phyloP scores from a whole-genome alignment of 2,329 filamentous ascomycete genomes.

The Nemania abortiva region DNA sequence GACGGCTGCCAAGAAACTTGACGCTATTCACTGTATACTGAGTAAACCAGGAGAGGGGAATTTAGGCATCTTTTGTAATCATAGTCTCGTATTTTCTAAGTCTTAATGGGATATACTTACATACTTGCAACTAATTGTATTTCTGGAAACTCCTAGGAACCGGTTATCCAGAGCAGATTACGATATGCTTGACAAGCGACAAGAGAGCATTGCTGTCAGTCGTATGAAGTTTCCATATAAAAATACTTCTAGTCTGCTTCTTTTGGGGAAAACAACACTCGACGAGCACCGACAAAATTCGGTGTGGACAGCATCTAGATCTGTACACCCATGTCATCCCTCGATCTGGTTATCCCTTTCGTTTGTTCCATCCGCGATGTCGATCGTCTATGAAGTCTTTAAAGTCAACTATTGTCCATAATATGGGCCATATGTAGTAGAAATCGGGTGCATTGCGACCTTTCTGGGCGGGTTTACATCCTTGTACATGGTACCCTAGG shows the following conservation, averaged over 20 bases:
- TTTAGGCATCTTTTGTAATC: not conserved
- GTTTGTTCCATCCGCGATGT: not conserved
- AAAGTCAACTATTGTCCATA: not conserved
- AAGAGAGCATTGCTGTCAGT: not conserved
- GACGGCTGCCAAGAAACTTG: constrained; percentile 14
- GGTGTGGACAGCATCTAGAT: not conserved
- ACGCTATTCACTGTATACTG: not conserved
- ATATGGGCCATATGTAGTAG: not conserved
- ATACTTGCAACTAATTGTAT: not conserved
- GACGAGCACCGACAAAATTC: not conserved
- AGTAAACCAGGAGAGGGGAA: not conserved
- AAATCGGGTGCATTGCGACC: not conserved
- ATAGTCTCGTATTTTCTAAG: not conserved
- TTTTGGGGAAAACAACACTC: not conserved
- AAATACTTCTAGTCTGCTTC: not conserved
- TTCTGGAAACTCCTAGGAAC: not conserved
- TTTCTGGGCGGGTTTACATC: not conserved
- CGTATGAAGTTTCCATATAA: constrained; percentile 6
- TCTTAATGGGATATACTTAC: not conserved
- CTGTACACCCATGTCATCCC: not conserved
- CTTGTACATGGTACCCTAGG: not conserved
- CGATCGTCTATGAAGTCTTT: not conserved
- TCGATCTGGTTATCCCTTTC: not conserved
- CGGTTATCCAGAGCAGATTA: constrained; percentile 8
- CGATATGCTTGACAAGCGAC: constrained; percentile 15